A percentile compares a stretch with the other conserved stretches of the same genome.
Conservation (phyloP, 495 filamentous ascomycete genomes). For the Xylaria bambusicola region DNA sequence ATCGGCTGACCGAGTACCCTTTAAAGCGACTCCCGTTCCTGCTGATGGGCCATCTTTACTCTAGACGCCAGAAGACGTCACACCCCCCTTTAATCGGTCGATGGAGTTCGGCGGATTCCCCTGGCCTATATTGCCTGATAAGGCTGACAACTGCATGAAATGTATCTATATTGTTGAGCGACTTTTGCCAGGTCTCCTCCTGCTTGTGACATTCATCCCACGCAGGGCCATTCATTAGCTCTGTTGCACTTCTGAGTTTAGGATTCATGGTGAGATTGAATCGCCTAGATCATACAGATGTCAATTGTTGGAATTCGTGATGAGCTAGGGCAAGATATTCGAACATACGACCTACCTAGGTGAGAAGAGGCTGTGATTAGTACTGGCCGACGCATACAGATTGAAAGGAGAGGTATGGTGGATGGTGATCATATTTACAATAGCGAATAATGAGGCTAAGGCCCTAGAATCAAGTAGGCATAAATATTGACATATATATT, state of each 20-base stretch:
- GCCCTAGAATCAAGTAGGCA: no score
- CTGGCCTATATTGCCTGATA: conserved; percentile 18
- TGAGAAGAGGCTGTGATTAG: no score
- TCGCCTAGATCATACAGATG: neutral
- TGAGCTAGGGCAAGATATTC: no score
- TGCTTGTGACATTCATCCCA: conserved; percentile 32
- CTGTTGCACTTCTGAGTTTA: conserved; percentile 10
- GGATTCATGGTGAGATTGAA: conserved; percentile 7
- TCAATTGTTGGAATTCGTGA: no score
- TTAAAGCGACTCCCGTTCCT: conserved; percentile 18
- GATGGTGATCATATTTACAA: no score
- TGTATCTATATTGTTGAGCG: conserved; percentile 5
- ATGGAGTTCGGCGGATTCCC: conserved; percentile 19
- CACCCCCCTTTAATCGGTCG: conserved; percentile 29
- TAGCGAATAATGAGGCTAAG: no score
- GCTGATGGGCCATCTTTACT: conserved; percentile 31
- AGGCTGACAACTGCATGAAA: conserved; percentile 16
- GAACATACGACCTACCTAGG: no score
- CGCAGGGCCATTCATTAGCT: conserved; percentile 28
- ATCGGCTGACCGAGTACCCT: conserved; percentile 1
- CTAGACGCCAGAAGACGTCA: conserved; percentile 29
- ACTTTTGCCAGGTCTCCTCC: conserved; percentile 23
- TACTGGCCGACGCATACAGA: no score
- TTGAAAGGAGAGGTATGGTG: no score
- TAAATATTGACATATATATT: no score